Evolutionary conservation across 2,329 filamentous ascomycete species (phyloP), one percentile per base, ranked within the genome.

Genomic region (Coniella vitis): DNA sequence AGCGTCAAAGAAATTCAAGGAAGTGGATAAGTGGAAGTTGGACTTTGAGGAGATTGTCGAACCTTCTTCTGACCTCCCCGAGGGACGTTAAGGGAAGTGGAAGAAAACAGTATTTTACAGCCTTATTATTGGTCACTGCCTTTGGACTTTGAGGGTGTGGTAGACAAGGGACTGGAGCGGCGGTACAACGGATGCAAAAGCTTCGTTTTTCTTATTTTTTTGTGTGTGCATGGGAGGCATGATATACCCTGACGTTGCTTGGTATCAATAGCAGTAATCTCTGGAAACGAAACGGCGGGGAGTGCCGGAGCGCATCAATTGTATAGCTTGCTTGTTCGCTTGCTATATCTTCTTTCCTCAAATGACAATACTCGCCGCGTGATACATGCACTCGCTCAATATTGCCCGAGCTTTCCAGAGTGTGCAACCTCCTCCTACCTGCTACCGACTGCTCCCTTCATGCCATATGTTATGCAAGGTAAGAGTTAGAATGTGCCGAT

Each of bases 21-120:
- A 86, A 64, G 83, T 86, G 36, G 83, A 86, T 61, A 70, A 74
- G 64, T 86, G 81, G 81, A 73, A 83, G 65, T 65, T 86, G 53
- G 79, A 81, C 44, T 86, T 78, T 63, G 83, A 86, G 67, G 79
- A 82, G 56, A 72, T 81, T 42, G 73, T 72, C 19, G 73, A 76
- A 62, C 72, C 71, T 52, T 76, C 73, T 50, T 80, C 78, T 17
- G 76, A 77, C 1, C 64, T 65, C 34, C 70, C 72, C 55, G 51
- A 53, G 40, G 51, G 51, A 9, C 51, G 51, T 16, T 52, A 36
- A 41, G n/a, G 9, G 14, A 16, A n/a, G 43, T n/a, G n/a, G n/a
- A n/a, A n/a, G n/a, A n/a, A 25, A 22, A n/a, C 17, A 29, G 29
- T 14, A 36, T 8, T 7, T 3, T 17, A 8, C 2, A 25, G 21